Conservation (phyloP, 306 rosid species). For the Cicer pinnatifidum region DNA sequence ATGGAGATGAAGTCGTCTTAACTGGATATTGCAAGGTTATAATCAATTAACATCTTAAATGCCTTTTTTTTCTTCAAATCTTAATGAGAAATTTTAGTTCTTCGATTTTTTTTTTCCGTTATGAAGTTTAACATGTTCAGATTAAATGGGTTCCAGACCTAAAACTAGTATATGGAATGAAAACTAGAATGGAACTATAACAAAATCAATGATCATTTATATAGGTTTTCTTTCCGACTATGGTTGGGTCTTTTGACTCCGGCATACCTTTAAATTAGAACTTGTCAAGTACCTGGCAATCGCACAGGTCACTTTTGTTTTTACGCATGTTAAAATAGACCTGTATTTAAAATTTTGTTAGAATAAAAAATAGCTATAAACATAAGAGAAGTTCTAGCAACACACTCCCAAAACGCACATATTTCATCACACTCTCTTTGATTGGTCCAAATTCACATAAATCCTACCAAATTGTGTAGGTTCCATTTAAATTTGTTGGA, state of each 20-base stretch:
- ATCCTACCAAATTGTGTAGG: too few relatives aligned
- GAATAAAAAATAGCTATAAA: neutral
- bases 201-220: too few relatives aligned
- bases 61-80: conserved; percentile 13
- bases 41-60: conserved; percentile 19
- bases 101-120: neutral
- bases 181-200: neutral
- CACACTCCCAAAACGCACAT: too few relatives aligned
- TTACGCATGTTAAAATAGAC: neutral
- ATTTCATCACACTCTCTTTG: too few relatives aligned
- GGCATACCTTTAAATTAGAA: too few relatives aligned
- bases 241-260: too few relatives aligned
- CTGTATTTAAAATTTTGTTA: neutral
- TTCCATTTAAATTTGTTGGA: too few relatives aligned
- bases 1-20: conserved; percentile 89
- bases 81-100: neutral
- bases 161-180: neutral
- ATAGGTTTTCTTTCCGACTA: too few relatives aligned
- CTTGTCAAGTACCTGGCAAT: neutral
- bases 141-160: conserved; percentile 16
- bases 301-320: neutral
- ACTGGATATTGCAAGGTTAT: conserved; percentile 84
- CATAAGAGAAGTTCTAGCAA: too few relatives aligned
- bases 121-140: neutral
- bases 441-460: too few relatives aligned